A percentile compares a stretch with the other conserved stretches of the same genome.
phyloP scores from a whole-genome alignment of 176 grass and related monocot species.

The Puccinellia tenuiflora region DNA sequence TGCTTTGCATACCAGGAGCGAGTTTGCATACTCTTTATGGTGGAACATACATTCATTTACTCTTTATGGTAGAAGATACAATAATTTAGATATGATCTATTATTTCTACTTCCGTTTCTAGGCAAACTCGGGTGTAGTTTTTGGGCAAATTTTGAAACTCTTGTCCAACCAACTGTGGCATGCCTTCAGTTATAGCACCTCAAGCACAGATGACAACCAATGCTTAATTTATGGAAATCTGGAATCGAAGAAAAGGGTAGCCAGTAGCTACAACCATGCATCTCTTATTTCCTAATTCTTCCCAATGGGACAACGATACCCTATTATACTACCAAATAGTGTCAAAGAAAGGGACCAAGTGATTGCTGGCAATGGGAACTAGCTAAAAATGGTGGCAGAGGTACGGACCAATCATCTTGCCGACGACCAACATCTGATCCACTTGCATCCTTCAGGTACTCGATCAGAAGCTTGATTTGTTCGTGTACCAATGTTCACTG shows the following conservation, averaged over 20 bases:
- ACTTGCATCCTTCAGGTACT: constrained; percentile 74
- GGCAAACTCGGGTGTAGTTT: not conserved
- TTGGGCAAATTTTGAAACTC: not conserved
- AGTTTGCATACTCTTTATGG: not conserved
- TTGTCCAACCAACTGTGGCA: not conserved
- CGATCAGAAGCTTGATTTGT: constrained; percentile 44
- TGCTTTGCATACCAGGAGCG: not conserved
- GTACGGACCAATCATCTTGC: not conserved
- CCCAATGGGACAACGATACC: not conserved
- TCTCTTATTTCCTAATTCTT: not conserved
- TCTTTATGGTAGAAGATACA: not conserved
- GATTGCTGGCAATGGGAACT: not conserved
- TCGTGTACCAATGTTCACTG: constrained; percentile 56
- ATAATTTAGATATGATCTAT: not conserved
- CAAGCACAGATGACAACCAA: not conserved
- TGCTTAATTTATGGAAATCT: not conserved
- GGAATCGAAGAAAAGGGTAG: not conserved
- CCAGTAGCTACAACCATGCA: not conserved
- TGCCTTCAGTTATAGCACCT: not conserved
- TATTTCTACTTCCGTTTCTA: not conserved
- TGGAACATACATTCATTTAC: not conserved
- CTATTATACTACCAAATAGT: not conserved
- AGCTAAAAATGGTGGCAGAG: not conserved
- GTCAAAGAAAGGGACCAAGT: not conserved
- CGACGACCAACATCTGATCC: constrained; percentile 50